Base-by-base conservation (phyloP, 2,329 filamentous ascomycete species). In the Coleophoma crateriformis region DNA sequence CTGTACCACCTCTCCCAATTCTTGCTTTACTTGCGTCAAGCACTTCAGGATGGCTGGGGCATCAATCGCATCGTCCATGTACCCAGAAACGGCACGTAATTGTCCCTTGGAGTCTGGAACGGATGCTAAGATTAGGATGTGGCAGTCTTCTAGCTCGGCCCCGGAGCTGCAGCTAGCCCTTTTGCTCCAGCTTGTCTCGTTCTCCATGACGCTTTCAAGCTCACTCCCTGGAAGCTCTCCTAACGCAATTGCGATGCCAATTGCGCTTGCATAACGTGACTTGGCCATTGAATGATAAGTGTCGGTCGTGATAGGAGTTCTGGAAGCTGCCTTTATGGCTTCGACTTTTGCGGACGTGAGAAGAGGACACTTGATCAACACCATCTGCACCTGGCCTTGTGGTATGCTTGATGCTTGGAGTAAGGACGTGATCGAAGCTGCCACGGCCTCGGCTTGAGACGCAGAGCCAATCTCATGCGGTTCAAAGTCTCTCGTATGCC, bases 271-370 rank as follows among this genome's bases (percentile, higher is more conserved):
- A 46, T 65, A 64, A 8, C 64, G 55, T 11, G 64, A 66, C 52
- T 58, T 61, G 20, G 63, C 63, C 63, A 66, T 66, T 13, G 61
- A 63, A 46, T 65, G 58, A 45, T 66, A 66, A 3, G 63, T 65
- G 46, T 66, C 61, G 5, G 54, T 56, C 5, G 63, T 64, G 27
- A 62, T 40, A 3, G 63, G 57, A 46, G 41, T 47, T 20, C 53
- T 54, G 2, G 56, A 56, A 8, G 48, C 42, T 7, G 53, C 54
- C 17, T 57, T 56, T 44, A 62, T 61, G 19, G 49, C 50, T 40
- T 60, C 54, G 14, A 63, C 49, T 50, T 64, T 65, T 33, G 41
- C 47, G 17, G 61, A 61, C 4, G 61, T 65, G 19, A 67, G 53
- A 19, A 66, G 57, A 49, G 63, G 63, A 54, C 62, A 62, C 50